phyloP scores from a whole-genome alignment of 345 rosid species.

The Populus davidiana region DNA sequence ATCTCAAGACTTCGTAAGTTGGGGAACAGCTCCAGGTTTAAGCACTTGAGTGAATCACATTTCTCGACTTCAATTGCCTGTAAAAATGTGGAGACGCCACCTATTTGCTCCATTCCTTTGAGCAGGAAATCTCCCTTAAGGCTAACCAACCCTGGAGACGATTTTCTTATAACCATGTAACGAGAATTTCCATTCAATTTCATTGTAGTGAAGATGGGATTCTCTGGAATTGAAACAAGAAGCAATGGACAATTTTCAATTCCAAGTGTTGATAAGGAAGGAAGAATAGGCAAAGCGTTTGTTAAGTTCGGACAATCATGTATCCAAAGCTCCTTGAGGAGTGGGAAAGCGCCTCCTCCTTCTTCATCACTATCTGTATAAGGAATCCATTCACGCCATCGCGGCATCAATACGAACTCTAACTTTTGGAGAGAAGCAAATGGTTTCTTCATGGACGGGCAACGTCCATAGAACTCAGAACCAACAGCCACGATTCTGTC shows the following conservation, averaged over 20 bases:
- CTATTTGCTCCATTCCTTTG: no score
- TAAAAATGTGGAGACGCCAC: no score
- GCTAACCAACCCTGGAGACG: no score
- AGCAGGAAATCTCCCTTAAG: no score
- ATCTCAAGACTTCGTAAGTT: no score
- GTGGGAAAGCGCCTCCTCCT: constrained; percentile 21
- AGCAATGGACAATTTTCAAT: constrained; percentile 22
- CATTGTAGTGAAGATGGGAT: neutral
- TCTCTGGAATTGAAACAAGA: neutral
- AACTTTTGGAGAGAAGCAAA: constrained; percentile 34
- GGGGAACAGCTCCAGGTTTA: no score
- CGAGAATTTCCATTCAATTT: neutral
- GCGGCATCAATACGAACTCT: constrained; percentile 22
- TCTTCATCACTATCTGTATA: neutral
- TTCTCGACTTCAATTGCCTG: no score
- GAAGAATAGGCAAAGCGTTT: constrained; percentile 30
- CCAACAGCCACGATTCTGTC: neutral
- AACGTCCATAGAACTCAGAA: neutral
- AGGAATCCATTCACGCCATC: constrained; percentile 32
- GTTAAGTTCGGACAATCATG: constrained; percentile 26
- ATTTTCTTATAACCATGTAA: neutral
- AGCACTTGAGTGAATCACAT: no score
- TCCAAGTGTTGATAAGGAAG: constrained; percentile 26
- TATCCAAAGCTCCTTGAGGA: constrained; percentile 33
- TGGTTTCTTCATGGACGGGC: neutral